Evolutionary conservation across 495 filamentous ascomycete species (phyloP), one percentile per base, ranked within the genome.

Genomic region (Penicillium ochrochloron): DNA sequence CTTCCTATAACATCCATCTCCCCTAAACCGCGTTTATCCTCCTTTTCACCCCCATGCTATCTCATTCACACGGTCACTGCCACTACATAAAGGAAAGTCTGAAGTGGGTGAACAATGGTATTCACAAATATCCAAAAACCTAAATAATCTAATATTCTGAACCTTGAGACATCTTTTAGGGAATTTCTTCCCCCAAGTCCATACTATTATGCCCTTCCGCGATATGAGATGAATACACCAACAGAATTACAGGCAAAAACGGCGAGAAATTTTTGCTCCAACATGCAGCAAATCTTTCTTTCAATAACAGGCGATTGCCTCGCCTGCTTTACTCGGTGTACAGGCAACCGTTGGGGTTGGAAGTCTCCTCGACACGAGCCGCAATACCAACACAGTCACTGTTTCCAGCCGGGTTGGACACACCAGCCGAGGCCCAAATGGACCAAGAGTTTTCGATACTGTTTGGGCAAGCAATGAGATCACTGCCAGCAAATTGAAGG

Each of bases 381-480:
- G 65, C 67, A 61, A 84, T 73, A 27, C 78, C 75, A 23, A 83
- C 66, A 61, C 84, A 86, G 57, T 75, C 65, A 60, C 70, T 23
- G 70, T 83, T 82, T 37, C 70, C 71, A 14, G 57, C 83, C n/a
- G 83, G 84, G 68, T 80, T 75, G 1, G 65, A 46, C 34, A 80
- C 62, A 12, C 79, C 82, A 35, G 72, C 69, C 14, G 66, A 62
- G 31, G 78, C 76, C 82, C 82, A 84, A 58, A 86, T 72, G 66
- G 74, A 78, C 77, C 77, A 86, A 17, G 79, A 73, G 39, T 77
- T 76, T 39, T 79, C 75, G 59, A 81, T 77, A 73, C 74, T 75
- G 70, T 78, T 77, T 51, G 83, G 83, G 73, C 83, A 86, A 17
- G 83, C 83, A 51, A 82, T 73, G 57, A 83, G 73, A 37, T 76